Conservation (phyloP, 2,329 filamentous ascomycete genomes). For the Monascus ruber region DNA sequence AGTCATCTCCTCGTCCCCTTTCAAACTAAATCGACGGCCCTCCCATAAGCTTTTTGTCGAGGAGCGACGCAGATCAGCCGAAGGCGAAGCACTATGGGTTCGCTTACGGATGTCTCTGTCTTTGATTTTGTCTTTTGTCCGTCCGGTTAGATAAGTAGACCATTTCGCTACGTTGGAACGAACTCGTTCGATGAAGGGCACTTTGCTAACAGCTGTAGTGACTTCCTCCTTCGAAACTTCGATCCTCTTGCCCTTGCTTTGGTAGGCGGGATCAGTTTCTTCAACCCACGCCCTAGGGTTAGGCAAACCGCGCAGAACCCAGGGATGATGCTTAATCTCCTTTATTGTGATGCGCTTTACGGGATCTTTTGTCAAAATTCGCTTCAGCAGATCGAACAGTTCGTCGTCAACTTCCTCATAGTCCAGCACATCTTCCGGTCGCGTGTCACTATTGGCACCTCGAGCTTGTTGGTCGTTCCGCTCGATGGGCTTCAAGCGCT, state of each 20-base stretch:
- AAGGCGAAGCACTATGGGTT: slow-evolving; percentile 43
- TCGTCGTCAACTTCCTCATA: slow-evolving; percentile 80
- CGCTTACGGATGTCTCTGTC: slow-evolving; percentile 36
- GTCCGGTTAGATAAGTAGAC: slow-evolving; percentile 42
- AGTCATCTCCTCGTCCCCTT: slow-evolving; percentile 45
- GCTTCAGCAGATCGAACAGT: slow-evolving; percentile 64
- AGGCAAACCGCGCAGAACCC: slow-evolving; percentile 69
- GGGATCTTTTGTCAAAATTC: slow-evolving; percentile 81
- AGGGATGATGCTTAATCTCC: slow-evolving; percentile 88
- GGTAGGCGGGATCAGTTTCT: slow-evolving; percentile 74
- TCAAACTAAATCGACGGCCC: slow-evolving; percentile 44
- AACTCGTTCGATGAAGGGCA: slow-evolving; percentile 76
- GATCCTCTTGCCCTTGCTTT: slow-evolving; percentile 71
- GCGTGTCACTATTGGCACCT: slow-evolving; percentile 54
- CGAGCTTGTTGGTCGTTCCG: slow-evolving; percentile 34
- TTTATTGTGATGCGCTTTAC: slow-evolving; percentile 75
- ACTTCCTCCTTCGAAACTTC: slow-evolving; percentile 87
- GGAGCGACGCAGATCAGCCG: slow-evolving; percentile 43
- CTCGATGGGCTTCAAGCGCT: slow-evolving; percentile 64
- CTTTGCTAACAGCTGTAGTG: slow-evolving; percentile 76
- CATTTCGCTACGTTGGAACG: slow-evolving; percentile 65
- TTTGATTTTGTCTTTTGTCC: slow-evolving; percentile 25
- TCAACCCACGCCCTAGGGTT: slow-evolving; percentile 79
- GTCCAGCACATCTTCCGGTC: slow-evolving; percentile 63
- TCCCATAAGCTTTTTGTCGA: slow-evolving; percentile 42